Evolutionary conservation across 2,329 filamentous ascomycete species (phyloP), one percentile per base, ranked within the genome.

Genomic region (Stagonosporopsis vannaccii): DNA sequence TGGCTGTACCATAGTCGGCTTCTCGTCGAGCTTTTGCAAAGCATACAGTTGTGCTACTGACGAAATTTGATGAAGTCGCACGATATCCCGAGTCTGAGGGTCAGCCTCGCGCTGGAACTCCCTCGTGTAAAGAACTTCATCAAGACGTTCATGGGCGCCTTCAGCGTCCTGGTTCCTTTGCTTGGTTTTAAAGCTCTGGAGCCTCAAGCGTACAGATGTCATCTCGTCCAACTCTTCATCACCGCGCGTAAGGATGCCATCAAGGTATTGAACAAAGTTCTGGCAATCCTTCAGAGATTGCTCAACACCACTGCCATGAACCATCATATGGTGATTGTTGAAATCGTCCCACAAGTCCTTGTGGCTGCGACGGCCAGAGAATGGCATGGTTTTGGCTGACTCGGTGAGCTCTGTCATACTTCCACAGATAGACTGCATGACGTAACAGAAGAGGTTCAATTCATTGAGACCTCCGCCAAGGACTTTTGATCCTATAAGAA

Each of bases 21-120:
- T 69, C 8, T 55, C 41, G 28, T 70, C 61, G 4, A 75, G 60
- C 8, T 63, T 59, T 1, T 65, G 66, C 2, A 65, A 40, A 28
- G 68, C 60, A 44, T 74, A 75, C 1, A 75, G 55, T 15, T 60
- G 62, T 17, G 63, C 30, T 5, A 75, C 41, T 2, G 72, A 69
- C 2, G 60, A 62, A 36, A 75, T 61, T 17, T 72, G 63, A 25
- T 71, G 52, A 1, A 71, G 17, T 45, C 59, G 62, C 26, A 75
- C 51, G 22, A 58, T 42, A 4, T 67, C 60, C 4, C 59, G 61
- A 8, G n/a, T 48, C 2, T 54, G 50, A 2, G 58, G 25, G 2
- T 42, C 46, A 2, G 54, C 43, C 15, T 68, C 60, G 39, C 59
- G 54, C 22, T 69, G 62, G 28, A 64, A 70, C 35, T 70, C 63